Evolutionary conservation across 1,284 basidiomycete genomes (phyloP).

Genomic region (Dichomitus squalens): DNA sequence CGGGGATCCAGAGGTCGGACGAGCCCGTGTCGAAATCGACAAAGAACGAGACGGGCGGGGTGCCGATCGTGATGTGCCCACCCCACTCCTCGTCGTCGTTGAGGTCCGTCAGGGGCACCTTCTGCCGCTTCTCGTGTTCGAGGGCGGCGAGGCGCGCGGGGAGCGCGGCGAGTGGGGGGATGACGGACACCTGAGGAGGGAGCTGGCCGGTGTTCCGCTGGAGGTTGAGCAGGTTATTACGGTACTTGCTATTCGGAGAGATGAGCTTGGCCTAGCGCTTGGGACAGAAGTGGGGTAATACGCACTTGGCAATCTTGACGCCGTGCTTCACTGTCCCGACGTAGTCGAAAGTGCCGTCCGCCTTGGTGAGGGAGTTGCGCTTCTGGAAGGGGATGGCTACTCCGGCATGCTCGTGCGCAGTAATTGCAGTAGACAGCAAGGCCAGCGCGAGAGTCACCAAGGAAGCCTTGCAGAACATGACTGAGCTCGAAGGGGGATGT

Average conservation of each 20-base stretch:
- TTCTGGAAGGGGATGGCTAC: constrained; percentile 17
- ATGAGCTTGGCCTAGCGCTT: background rate
- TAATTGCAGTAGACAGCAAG: constrained; percentile 11
- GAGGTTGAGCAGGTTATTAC: constrained; percentile 22
- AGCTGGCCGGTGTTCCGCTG: constrained; percentile 16
- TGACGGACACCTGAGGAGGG: background rate
- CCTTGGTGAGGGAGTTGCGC: constrained; percentile 19
- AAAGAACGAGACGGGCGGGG: constrained; percentile 17
- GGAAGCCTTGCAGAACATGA: constrained; percentile 20
- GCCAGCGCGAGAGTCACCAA: constrained; percentile 18
- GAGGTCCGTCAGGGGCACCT: constrained; percentile 18
- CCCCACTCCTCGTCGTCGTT: constrained; percentile 19
- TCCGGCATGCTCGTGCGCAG: constrained; percentile 4
- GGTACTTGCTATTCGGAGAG: constrained; percentile 20
- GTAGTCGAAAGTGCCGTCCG: constrained; percentile 24
- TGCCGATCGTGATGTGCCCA: constrained; percentile 23
- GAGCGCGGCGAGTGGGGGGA: background rate
- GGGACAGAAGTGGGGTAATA: background rate
- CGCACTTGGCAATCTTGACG: constrained; percentile 18
- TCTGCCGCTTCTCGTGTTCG: constrained; percentile 1
- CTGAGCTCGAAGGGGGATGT: background rate
- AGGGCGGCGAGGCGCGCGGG: background rate
- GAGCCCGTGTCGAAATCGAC: constrained; percentile 31
- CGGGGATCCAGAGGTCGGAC: constrained; percentile 28
- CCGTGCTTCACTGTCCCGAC: constrained; percentile 12